Conservation (phyloP, 2,329 filamentous ascomycete species). For the Sporothrix variecibatus region DNA sequence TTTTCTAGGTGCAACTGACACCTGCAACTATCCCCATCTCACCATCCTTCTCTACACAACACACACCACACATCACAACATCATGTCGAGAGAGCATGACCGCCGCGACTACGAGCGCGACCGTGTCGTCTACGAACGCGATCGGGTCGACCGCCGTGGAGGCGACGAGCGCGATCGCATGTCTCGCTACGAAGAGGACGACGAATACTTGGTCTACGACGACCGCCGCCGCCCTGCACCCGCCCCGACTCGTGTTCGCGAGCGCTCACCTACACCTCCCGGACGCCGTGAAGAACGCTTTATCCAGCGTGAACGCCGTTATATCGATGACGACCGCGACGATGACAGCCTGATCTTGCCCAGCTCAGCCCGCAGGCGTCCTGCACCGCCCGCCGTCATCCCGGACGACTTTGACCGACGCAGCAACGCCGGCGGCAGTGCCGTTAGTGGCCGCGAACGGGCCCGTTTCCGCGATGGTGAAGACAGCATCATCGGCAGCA, state of each 20-base stretch:
- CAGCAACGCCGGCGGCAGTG: slow-evolving; percentile 36
- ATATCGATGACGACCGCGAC: slow-evolving; percentile 56
- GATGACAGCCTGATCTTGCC: slow-evolving; percentile 20
- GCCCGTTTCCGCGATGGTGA: slow-evolving; percentile 44
- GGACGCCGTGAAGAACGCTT: slow-evolving; percentile 45
- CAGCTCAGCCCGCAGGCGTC: slow-evolving; percentile 36
- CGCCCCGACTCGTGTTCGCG: slow-evolving; percentile 42
- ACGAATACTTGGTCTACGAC: slow-evolving; percentile 46
- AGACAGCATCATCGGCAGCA: slow-evolving; percentile 43
- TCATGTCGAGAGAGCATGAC: slow-evolving; percentile 29
- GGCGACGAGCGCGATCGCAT: slow-evolving; percentile 48
- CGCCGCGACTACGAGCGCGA: slow-evolving; percentile 47
- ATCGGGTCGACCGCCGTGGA: slow-evolving; percentile 51
- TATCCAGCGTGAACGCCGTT: slow-evolving; percentile 48
- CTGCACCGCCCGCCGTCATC: slow-evolving; percentile 32
- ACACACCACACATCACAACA: background rate
- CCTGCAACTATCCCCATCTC: background rate
- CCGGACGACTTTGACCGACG: slow-evolving; percentile 53
- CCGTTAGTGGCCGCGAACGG: background rate
- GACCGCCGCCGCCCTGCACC: slow-evolving; percentile 30
- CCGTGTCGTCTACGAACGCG: slow-evolving; percentile 49
- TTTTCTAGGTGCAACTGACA: background rate
- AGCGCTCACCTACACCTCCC: slow-evolving; percentile 36
- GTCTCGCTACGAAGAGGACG: slow-evolving; percentile 51
- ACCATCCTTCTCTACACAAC: background rate